Conservation (phyloP, 371 early-diverging fungal genomes). For the Actinomortierella ambigua region DNA sequence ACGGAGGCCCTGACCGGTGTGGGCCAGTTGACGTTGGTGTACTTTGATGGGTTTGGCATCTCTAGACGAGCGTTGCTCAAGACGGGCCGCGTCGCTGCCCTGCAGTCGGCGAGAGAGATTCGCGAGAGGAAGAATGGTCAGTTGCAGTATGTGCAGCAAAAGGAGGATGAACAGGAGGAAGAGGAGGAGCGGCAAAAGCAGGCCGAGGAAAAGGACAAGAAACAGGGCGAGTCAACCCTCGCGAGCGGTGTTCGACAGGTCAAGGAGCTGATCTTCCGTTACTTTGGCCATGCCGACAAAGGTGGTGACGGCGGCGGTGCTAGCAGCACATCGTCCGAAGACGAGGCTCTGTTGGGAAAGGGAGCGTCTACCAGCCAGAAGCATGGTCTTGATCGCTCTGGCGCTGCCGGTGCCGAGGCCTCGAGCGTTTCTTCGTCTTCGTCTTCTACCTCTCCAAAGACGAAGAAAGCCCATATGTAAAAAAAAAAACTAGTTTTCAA, state of each 20-base stretch:
- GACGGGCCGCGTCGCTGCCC: conserved; percentile 24
- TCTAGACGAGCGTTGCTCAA: conserved; percentile 37
- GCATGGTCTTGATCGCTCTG: no score
- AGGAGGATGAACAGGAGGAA: conserved; percentile 17
- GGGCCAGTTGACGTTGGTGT: conserved; percentile 34
- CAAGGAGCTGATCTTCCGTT: conserved; percentile 36
- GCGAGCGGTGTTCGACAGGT: conserved; percentile 7
- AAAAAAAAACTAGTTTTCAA: no score
- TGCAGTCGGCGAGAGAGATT: conserved; percentile 42
- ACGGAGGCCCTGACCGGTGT: conserved; percentile 31
- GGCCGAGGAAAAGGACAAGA: neutral
- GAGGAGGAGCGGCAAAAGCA: conserved; percentile 7
- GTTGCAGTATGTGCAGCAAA: conserved; percentile 7
- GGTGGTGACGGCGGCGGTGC: neutral
- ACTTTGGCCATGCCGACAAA: conserved; percentile 29
- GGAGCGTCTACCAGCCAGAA: no score
- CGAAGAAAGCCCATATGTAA: no score
- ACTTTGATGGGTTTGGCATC: conserved; percentile 37
- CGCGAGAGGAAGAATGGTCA: conserved; percentile 40
- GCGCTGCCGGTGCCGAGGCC: no score
- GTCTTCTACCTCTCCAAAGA: no score
- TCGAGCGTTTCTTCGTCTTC: no score
- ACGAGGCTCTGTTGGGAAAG: neutral
- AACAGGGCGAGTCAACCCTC: neutral
- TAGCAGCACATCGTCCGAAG: neutral